phyloP scores from a whole-genome alignment of 169 alveolate species.

The Perkinsus marinus region DNA sequence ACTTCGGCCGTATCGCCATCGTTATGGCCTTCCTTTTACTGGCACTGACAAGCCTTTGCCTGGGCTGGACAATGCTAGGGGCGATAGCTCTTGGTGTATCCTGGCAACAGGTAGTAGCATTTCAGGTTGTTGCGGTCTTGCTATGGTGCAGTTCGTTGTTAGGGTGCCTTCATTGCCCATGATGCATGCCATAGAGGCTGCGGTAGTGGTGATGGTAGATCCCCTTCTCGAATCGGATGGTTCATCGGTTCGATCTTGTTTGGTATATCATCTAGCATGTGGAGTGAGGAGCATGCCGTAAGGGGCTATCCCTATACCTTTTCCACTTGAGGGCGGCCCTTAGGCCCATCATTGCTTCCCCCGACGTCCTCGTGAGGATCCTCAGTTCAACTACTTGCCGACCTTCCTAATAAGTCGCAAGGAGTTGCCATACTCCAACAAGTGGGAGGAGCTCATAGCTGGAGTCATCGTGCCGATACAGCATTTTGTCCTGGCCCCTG shows the following conservation, averaged over 20 bases:
- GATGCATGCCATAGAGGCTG: background rate
- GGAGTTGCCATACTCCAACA: background rate
- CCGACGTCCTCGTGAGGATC: background rate
- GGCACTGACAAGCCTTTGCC: background rate
- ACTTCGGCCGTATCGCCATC: background rate
- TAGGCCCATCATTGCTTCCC: background rate
- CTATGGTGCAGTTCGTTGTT: background rate
- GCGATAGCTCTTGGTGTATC: background rate
- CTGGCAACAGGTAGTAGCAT: background rate
- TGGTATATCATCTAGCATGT: background rate
- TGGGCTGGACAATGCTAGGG: background rate
- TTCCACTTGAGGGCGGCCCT: no score
- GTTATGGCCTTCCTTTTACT: background rate
- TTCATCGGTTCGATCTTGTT: background rate
- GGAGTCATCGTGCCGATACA: background rate
- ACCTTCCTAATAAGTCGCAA: background rate
- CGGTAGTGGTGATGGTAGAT: background rate
- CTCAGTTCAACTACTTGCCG: background rate
- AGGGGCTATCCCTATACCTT: background rate
- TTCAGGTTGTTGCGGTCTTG: background rate
- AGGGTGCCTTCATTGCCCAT: background rate
- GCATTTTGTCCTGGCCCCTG: background rate
- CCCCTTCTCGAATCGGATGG: background rate
- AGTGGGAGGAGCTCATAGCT: background rate
- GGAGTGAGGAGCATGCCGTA: background rate